Evolutionary conservation across 495 filamentous ascomycete genomes (phyloP).

Genomic region (Amniculicola lignicola): DNA sequence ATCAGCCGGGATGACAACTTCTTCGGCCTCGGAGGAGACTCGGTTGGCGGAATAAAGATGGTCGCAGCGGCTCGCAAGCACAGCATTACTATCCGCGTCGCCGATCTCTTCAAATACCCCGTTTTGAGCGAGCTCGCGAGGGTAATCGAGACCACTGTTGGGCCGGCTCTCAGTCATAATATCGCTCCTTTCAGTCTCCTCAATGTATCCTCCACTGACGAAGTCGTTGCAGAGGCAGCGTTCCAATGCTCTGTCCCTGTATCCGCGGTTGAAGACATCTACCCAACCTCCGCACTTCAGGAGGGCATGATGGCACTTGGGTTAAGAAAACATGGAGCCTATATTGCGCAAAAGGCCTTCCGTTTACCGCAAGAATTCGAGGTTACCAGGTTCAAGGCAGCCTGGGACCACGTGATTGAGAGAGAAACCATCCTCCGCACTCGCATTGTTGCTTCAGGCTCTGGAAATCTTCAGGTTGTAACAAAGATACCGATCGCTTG

Average conservation of each 20-base stretch:
- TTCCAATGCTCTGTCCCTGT: conserved; percentile 5
- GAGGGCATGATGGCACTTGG: conserved; percentile 23
- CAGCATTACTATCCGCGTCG: conserved; percentile 36
- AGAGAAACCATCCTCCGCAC: conserved; percentile 43
- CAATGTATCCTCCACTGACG: conserved; percentile 16
- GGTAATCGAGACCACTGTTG: neutral
- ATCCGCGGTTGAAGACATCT: conserved; percentile 24
- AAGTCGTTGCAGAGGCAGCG: conserved; percentile 13
- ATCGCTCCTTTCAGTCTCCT: conserved; percentile 48
- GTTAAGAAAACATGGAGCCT: conserved; percentile 11
- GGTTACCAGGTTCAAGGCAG: conserved; percentile 43
- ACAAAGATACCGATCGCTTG: neutral
- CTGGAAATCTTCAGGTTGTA: conserved; percentile 27
- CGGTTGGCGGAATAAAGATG: conserved; percentile 19
- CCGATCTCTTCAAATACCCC: conserved; percentile 50
- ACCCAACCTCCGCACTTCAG: conserved; percentile 20
- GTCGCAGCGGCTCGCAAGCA: conserved; percentile 25
- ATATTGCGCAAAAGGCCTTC: conserved; percentile 40
- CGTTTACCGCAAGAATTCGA: conserved; percentile 46
- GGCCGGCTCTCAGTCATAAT: neutral
- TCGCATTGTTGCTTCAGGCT: conserved; percentile 40
- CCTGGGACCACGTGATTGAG: conserved; percentile 45
- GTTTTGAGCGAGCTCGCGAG: conserved; percentile 47
- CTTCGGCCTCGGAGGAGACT: conserved; percentile 27
- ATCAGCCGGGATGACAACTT: conserved; percentile 28